phyloP scores from a whole-genome alignment of 1,139 yeast species.

The Geotrichum australiense region DNA sequence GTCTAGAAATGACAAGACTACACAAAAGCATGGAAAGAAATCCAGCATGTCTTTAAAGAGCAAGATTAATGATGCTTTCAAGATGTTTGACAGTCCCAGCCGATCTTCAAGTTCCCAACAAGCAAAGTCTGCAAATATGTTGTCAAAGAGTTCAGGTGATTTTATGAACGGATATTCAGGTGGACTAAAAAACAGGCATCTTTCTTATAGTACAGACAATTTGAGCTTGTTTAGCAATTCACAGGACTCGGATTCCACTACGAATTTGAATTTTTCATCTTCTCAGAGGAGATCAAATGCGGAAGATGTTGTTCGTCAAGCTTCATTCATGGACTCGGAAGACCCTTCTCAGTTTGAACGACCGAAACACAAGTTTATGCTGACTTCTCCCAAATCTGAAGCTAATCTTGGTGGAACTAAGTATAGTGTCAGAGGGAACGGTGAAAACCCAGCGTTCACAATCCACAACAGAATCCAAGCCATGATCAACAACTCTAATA shows the following conservation, averaged over 20 bases:
- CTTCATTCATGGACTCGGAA: slow-evolving; percentile 15
- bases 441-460: slow-evolving; percentile 17
- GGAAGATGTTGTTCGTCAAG: slow-evolving; percentile 13
- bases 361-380: slow-evolving; percentile 16
- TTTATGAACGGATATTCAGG: slow-evolving; percentile 1
- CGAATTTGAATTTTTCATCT: slow-evolving; percentile 8
- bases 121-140: background rate
- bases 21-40: slow-evolving; percentile 22
- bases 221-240: slow-evolving; percentile 19
- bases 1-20: slow-evolving; percentile 7
- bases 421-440: background rate
- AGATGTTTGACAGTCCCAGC: slow-evolving; percentile 21
- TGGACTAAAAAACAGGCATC: slow-evolving; percentile 17
- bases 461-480: slow-evolving; percentile 63
- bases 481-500: slow-evolving; percentile 38
- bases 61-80: slow-evolving; percentile 32
- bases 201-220: slow-evolving; percentile 22
- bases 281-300: slow-evolving; percentile 2
- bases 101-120: slow-evolving; percentile 10
- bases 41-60: slow-evolving; percentile 28
- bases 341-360: slow-evolving; percentile 12
- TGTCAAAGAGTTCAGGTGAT: slow-evolving; percentile 3
- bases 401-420: slow-evolving; percentile 8
- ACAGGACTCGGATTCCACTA: slow-evolving; percentile 14
- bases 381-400: slow-evolving; percentile 22